Percentiles rank a stretch among this genome's conserved stretches.
Conservation (phyloP, 2,329 filamentous ascomycete genomes). For the Massarina eburnea region DNA sequence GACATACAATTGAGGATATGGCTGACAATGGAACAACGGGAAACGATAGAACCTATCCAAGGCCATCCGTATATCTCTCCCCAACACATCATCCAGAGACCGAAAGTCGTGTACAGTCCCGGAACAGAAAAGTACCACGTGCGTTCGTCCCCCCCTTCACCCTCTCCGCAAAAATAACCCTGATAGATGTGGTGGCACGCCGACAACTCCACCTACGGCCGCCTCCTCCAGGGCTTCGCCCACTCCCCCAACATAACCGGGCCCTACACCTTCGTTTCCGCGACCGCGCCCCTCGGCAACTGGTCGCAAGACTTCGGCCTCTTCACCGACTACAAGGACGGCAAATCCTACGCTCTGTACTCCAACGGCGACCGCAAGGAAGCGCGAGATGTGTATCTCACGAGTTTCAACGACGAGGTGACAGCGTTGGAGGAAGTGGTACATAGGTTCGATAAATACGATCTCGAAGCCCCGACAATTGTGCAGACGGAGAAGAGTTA, state of each 20-base stretch:
- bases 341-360: constrained; percentile 59
- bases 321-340: constrained; percentile 62
- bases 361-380: constrained; percentile 60
- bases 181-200: constrained; percentile 62
- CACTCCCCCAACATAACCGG: constrained; percentile 56
- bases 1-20: too few relatives aligned
- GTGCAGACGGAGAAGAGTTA: constrained; percentile 63
- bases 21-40: not conserved
- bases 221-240: constrained; percentile 60
- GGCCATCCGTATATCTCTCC: constrained; percentile 59
- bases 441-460: constrained; percentile 61
- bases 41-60: constrained; percentile 55
- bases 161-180: not conserved
- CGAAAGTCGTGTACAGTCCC: constrained; percentile 63
- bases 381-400: constrained; percentile 61
- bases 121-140: constrained; percentile 59
- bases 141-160: constrained; percentile 13
- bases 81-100: constrained; percentile 61
- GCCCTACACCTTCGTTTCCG: constrained; percentile 58
- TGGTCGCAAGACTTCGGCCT: constrained; percentile 66
- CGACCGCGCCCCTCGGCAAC: constrained; percentile 59
- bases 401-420: constrained; percentile 55
- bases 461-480: constrained; percentile 62
- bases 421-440: constrained; percentile 56
- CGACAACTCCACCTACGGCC: constrained; percentile 59